A percentile compares a stretch with the other conserved stretches of the same genome.
These are phyloP conservation scores for Pythium brassicae DNA, from an alignment of 352 stramenopile genomes.

Conservation along the genomic window DNA sequence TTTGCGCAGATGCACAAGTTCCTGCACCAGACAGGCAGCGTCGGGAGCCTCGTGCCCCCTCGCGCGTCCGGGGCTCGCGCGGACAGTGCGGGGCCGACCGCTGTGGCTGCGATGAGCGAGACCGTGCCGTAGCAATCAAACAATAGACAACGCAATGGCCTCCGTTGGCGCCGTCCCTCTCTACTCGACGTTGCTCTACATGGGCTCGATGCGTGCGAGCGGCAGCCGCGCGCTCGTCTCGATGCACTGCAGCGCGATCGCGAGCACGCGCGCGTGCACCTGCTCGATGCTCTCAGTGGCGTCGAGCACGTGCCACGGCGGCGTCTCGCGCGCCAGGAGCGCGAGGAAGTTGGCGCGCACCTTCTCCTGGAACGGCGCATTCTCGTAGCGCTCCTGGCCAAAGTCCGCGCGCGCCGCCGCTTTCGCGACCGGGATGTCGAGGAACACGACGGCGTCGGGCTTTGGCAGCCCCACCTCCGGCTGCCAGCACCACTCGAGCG, in stretches of 20 bases:
- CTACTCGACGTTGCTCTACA: constrained; percentile 1
- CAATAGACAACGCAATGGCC: neutral
- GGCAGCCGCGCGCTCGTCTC: constrained; percentile 18
- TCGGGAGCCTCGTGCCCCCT: neutral
- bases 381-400: constrained; percentile 92
- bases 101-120: neutral
- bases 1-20: constrained; percentile 73
- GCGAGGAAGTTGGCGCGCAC: constrained; percentile 81
- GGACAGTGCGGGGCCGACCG: neutral
- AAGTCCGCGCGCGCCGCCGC: constrained; percentile 90
- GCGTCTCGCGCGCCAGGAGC: constrained; percentile 37
- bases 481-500: constrained; percentile 97
- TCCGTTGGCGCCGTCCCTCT: too few relatives aligned
- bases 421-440: constrained; percentile 93
- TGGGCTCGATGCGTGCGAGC: constrained; percentile 34
- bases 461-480: constrained; percentile 96
- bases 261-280: constrained; percentile 58
- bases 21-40: constrained; percentile 41
- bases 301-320: constrained; percentile 77
- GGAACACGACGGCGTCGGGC: constrained; percentile 97
- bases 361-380: constrained; percentile 77
- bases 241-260: constrained; percentile 51
- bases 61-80: neutral
- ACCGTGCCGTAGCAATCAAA: neutral
- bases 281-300: constrained; percentile 72